Base-by-base conservation (phyloP, 495 filamentous ascomycete genomes). In the Penicillium crystallinum region DNA sequence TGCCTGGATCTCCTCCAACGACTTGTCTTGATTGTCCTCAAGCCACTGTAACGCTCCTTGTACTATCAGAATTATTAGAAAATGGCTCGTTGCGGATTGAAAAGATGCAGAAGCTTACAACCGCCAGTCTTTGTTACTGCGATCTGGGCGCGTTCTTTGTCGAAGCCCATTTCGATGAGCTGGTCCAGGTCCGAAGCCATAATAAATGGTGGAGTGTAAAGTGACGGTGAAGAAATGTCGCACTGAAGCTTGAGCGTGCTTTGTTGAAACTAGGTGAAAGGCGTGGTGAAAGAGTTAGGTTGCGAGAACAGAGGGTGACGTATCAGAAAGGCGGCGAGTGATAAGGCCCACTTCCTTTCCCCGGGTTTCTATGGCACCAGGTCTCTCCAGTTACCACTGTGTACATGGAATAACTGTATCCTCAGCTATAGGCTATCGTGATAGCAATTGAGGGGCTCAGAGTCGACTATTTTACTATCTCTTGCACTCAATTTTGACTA, bases 131-230 rank as follows among this genome's bases (percentile, higher is more conserved):
- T 87, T 63, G 89, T 84, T 47, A 95, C 76, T 30, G 95, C 93
- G 17, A 97, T 65, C 68, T 89, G 79, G 30, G 89, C 87, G 58
- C 85, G 78, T 55, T 87, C 81, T 61, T 81, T 77, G 53, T 95
- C 89, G 57, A 98, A 98, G 61, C 93, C 93, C 91, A 97, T 97
- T 48, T 95, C 91, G 58, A 95, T 64, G 64, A 98, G 85, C 59
- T 84, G 77, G 11, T 92, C 81, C 15, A 95, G 76, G 62, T 95
- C 88, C 33, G 86, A 79, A 25, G 78, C 78, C 86, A 88, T 90
- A 56, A 58, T 80, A 36, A 5, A 18, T 31, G 18, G 45, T 33
- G 4, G 11, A 25, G 29, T 55, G 48, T 25, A 11, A 17, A 21
- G n/a, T 12, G 21, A 35, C 30, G 38, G 42, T 31, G 2, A 31